Evolutionary conservation across 768 basidiomycete species (phyloP).

Genomic region (Tylopilus balloui): DNA sequence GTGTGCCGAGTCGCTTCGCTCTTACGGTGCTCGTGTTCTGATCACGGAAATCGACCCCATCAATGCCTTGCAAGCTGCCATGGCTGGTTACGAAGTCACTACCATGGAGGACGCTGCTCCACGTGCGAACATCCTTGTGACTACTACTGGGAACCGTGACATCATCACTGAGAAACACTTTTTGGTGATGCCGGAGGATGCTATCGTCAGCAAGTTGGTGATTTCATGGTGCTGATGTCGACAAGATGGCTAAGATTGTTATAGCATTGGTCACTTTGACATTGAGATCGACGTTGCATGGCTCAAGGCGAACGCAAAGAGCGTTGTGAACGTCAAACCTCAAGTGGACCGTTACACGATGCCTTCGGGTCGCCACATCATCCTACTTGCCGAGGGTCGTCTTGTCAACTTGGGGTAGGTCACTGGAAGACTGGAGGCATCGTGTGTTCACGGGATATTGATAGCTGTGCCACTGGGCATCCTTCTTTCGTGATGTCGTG

Average conservation of each 20-base stretch:
- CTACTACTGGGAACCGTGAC: conserved; percentile 97
- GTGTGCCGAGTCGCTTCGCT: conserved; percentile 95
- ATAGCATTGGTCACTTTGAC: conserved; percentile 81
- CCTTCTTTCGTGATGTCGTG: conserved; percentile 99
- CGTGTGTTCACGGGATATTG: conserved; percentile 7
- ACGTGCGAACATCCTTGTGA: conserved; percentile 89
- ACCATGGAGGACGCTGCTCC: conserved; percentile 98
- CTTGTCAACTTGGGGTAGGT: conserved; percentile 94
- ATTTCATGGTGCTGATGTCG: not conserved
- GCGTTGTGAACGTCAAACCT: conserved; percentile 89
- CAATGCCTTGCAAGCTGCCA: conserved; percentile 99
- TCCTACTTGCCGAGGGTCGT: conserved; percentile 97
- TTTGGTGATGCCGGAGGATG: conserved; percentile 92
- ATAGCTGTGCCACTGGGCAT: conserved; percentile 92
- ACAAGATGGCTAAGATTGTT: conserved; percentile 8
- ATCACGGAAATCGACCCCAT: conserved; percentile 99
- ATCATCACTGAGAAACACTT: conserved; percentile 95
- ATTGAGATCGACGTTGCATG: conserved; percentile 96
- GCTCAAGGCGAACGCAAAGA: conserved; percentile 90
- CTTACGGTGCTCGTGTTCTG: conserved; percentile 96
- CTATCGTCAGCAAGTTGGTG: conserved; percentile 93
- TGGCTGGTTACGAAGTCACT: conserved; percentile 98
- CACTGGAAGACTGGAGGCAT: not conserved
- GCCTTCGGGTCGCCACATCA: conserved; percentile 87
- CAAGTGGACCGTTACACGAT: conserved; percentile 98